Base-by-base conservation (phyloP, 352 stramenopile species). In the Chrysophaeum taylorii region DNA sequence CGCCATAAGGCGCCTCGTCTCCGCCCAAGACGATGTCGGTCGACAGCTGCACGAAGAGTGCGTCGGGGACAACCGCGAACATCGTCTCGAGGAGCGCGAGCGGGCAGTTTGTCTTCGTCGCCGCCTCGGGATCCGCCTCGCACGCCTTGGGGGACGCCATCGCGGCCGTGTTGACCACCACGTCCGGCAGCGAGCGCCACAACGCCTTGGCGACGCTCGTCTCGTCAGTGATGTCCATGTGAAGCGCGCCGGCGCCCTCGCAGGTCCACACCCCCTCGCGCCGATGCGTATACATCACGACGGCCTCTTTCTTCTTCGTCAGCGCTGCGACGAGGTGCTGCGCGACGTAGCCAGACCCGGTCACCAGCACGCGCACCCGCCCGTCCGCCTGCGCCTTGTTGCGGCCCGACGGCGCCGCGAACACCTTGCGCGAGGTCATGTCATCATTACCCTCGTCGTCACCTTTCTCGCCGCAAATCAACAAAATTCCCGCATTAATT, bases 331-430 rank as follows among this genome's bases (percentile, higher is more conserved):
- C 36, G 12, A 66, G n/a, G 57, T 66, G 57, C 57, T 66, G 57
- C 33, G 57, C 57, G 33, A 66, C 57, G 57, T 66, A 66, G 33
- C 57, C 57, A 1, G 33, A 27, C 9, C 57, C 57, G 9, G 45
- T 5, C 2, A 66, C n/a, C 2, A 66, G 57, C 33, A 66, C 57
- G 5, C 35, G 31, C n/a, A n/a, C n/a, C n/a, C n/a, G n/a, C n/a
- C n/a, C n/a, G n/a, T n/a, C n/a, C n/a, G n/a, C n/a, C n/a, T n/a
- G n/a, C n/a, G n/a, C n/a, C n/a, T n/a, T n/a, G n/a, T n/a, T n/a
- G n/a, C n/a, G n/a, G n/a, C n/a, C n/a, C n/a, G n/a, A n/a, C n/a
- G n/a, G n/a, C n/a, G n/a, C n/a, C n/a, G n/a, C n/a, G n/a, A n/a
- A n/a, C n/a, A n/a, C n/a, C n/a, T n/a, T n/a, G n/a, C n/a, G n/a